Percentiles rank a stretch among this genome's conserved stretches.
Evolutionary conservation across 345 rosid species (phyloP).

Genomic region (Syzygium oleosum): DNA sequence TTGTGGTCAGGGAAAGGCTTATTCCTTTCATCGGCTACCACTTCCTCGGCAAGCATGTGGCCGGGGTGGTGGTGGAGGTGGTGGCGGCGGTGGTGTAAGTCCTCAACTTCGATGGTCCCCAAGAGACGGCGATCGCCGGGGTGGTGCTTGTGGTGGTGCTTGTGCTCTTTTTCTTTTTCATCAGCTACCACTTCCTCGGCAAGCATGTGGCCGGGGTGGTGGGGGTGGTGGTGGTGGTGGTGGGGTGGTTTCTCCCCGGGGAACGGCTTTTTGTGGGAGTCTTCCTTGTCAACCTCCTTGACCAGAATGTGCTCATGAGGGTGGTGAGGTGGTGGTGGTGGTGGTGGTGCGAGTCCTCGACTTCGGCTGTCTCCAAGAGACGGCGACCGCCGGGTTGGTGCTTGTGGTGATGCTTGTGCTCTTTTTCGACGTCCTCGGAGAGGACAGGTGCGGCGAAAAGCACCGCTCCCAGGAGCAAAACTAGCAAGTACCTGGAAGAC

Average conservation of each 20-base stretch:
- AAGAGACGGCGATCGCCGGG: no score
- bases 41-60: not conserved
- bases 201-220: not conserved
- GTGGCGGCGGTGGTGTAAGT: no score
- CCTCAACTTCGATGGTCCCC: no score
- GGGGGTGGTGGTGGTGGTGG: not conserved
- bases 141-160: not conserved
- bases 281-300: not conserved
- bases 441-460: not conserved
- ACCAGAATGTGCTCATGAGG: not conserved
- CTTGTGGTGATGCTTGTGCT: slow-evolving; percentile 1
- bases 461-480: not conserved
- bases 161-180: not conserved
- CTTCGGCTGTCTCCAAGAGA: not conserved
- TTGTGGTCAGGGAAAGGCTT: not conserved
- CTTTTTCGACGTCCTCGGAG: not conserved
- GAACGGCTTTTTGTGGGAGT: not conserved
- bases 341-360: not conserved
- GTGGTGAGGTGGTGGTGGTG: not conserved
- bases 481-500: not conserved
- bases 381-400: slow-evolving; percentile 1
- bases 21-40: not conserved
- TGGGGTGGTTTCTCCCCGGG: not conserved
- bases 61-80: not conserved
- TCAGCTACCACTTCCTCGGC: not conserved